A percentile compares a stretch with the other conserved stretches of the same genome.
phyloP scores from a whole-genome alignment of 2,329 filamentous ascomycete genomes.

The Trichoderma semiorbis region DNA sequence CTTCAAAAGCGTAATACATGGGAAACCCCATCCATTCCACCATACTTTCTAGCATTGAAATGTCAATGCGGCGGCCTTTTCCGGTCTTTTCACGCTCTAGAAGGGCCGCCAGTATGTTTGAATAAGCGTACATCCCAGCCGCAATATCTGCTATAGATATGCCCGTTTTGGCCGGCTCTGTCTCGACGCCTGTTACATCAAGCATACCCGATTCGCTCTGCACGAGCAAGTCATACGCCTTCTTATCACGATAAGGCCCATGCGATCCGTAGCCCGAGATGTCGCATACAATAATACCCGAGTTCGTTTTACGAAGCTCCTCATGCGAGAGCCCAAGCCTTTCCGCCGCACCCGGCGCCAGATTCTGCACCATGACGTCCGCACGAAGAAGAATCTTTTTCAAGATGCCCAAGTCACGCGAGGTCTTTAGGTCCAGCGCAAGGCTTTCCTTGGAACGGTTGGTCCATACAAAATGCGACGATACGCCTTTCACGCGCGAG shows the following conservation, averaged over 20 bases:
- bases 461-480: constrained; percentile 55
- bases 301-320: constrained; percentile 39
- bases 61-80: constrained; percentile 47
- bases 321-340: constrained; percentile 48
- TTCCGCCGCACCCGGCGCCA: constrained; percentile 47
- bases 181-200: constrained; percentile 45
- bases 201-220: constrained; percentile 53
- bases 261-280: constrained; percentile 52
- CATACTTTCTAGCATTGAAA: constrained; percentile 58
- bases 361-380: constrained; percentile 53
- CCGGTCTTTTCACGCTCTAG: constrained; percentile 48
- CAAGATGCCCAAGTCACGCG: constrained; percentile 41
- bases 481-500: constrained; percentile 45
- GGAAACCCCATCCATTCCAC: constrained; percentile 58
- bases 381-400: constrained; percentile 41
- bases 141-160: constrained; percentile 54
- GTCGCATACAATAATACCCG: constrained; percentile 49
- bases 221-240: constrained; percentile 53
- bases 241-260: constrained; percentile 51
- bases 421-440: constrained; percentile 46
- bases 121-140: constrained; percentile 51
- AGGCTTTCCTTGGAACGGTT: constrained; percentile 54
- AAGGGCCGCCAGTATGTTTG: constrained; percentile 48
- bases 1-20: constrained; percentile 50
- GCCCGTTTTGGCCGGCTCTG: constrained; percentile 47